Conservation (phyloP, 768 basidiomycete genomes). For the Phlebiopsis flavidoalba region DNA sequence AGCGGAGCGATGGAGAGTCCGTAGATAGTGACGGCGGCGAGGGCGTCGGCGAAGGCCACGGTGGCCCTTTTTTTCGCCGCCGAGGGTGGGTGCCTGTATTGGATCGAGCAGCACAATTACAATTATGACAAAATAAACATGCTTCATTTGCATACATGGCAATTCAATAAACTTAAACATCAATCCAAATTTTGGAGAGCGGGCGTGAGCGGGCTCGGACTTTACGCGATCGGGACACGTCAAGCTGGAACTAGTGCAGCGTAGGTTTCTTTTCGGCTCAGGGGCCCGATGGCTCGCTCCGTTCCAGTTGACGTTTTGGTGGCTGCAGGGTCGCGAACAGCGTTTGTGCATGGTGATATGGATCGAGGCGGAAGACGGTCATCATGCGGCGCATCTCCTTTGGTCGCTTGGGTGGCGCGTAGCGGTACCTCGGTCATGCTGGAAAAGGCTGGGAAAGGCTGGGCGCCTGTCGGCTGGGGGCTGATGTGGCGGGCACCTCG, state of each 20-base stretch:
- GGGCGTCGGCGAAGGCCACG: constrained; percentile 3
- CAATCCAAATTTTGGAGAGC: not conserved
- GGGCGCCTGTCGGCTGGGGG: not conserved
- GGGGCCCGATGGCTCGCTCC: constrained; percentile 46
- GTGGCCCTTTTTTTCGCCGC: too few species aligned
- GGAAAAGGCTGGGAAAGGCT: not conserved
- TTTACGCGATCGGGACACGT: constrained; percentile 15
- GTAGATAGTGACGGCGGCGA: constrained; percentile 2
- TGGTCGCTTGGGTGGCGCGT: constrained; percentile 68
- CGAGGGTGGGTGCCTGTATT: too few species aligned
- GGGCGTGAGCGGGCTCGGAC: not conserved
- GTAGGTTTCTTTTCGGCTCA: constrained; percentile 57
- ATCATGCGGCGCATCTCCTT: constrained; percentile 72
- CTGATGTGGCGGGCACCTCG: constrained; percentile 7
- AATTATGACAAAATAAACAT: too few species aligned
- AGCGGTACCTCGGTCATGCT: constrained; percentile 46
- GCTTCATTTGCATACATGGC: too few species aligned
- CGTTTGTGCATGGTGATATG: constrained; percentile 59
- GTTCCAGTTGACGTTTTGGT: constrained; percentile 11
- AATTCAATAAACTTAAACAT: too few species aligned
- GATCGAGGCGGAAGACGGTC: constrained; percentile 73
- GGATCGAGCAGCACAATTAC: constrained; percentile 1
- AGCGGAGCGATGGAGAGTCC: not conserved
- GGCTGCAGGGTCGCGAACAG: constrained; percentile 31
- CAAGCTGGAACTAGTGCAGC: constrained; percentile 64